phyloP scores from a whole-genome alignment of 768 basidiomycete genomes.

The Trametes villosa region DNA sequence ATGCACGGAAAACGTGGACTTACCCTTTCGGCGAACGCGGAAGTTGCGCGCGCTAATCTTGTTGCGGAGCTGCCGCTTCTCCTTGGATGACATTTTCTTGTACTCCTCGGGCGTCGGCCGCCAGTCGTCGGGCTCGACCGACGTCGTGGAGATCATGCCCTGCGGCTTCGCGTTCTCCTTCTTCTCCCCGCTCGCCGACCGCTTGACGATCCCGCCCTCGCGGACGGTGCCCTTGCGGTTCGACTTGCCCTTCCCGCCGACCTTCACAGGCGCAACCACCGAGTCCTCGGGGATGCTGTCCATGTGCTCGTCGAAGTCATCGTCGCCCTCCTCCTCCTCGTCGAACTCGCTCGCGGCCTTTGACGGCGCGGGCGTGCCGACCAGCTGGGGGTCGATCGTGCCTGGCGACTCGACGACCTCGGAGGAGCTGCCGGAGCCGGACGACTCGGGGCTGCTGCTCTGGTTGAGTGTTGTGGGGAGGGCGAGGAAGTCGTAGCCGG shows the following conservation, averaged over 20 bases:
- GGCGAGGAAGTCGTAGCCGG: conserved; percentile 47
- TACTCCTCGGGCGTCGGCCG: conserved; percentile 91
- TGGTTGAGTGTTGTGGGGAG: conserved; percentile 23
- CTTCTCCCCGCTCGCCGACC: conserved; percentile 43
- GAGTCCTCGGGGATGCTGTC: conserved; percentile 38
- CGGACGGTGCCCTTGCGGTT: conserved; percentile 64
- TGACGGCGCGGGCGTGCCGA: conserved; percentile 62
- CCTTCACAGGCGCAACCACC: conserved; percentile 58
- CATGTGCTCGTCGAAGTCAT: conserved; percentile 38
- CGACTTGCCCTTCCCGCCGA: conserved; percentile 47
- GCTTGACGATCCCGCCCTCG: conserved; percentile 75
- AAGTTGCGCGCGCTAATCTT: conserved; percentile 97
- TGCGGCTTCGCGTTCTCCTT: conserved; percentile 40
- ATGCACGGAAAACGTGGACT: conserved; percentile 19
- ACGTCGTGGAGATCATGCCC: conserved; percentile 29
- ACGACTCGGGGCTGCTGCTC: conserved; percentile 35
- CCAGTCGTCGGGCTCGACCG: conserved; percentile 72
- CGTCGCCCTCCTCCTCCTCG: conserved; percentile 41
- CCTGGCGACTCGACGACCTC: conserved; percentile 33
- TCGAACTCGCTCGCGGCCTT: conserved; percentile 46
- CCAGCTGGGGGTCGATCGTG: conserved; percentile 77
- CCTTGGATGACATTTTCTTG: conserved; percentile 92
- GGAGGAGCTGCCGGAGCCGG: conserved; percentile 21
- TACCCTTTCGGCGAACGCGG: conserved; percentile 91
- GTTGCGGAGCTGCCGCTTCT: conserved; percentile 94